Conservation (phyloP, 129 eudicot species). For the carrot (Daucus carota) region DH1_v3.0 NC_030386.2:31654001-31654500, state of each 20-base stretch:
- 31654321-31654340: slow-evolving; percentile 37
- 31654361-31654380: slow-evolving; percentile 35
- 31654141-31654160: not conserved
- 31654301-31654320: slow-evolving; percentile 46
- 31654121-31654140: not conserved
- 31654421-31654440: not conserved
- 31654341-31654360: slow-evolving; percentile 32
- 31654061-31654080: slow-evolving; percentile 48
- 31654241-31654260: not conserved
- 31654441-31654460: not conserved
- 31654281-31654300: slow-evolving; percentile 45
- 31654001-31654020: slow-evolving; percentile 51
- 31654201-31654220: not conserved
- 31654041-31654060: slow-evolving; percentile 48
- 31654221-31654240: not conserved
- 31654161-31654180: not conserved
- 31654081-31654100: slow-evolving; percentile 49
- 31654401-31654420: slow-evolving; percentile 4
- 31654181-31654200: not conserved
- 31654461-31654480: slow-evolving; percentile 18
- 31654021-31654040: slow-evolving; percentile 59
- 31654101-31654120: not conserved
- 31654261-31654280: slow-evolving; percentile 39
- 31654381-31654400: slow-evolving; percentile 28
- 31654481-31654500: slow-evolving; percentile 36